Evolutionary conservation across 768 basidiomycete species (phyloP), one percentile per base, ranked within the genome.

Genomic region (Mycena pura): DNA sequence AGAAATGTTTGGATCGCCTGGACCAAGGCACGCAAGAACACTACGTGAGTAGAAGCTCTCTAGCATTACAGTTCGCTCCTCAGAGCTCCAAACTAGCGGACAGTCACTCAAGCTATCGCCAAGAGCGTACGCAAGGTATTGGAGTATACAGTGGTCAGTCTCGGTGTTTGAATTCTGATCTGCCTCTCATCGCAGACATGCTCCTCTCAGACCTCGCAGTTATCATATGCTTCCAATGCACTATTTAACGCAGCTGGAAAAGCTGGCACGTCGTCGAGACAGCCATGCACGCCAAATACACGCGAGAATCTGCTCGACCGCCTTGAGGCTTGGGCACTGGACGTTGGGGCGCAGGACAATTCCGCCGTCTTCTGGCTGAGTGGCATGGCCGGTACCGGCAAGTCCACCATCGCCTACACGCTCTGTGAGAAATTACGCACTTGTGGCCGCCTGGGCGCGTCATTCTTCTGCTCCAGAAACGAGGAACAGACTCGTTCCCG

Each of bases 301-400:
- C 17, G 47, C 17, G 19, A 22, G 14, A 27, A 38, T 24, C 36
- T 68, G 13, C 57, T 70, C 0, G 19, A 49, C 3, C 21, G 48
- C 0, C 39, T 70, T 47, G 50, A 62, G 6, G 17, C 21, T 1
- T 70, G 69, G 69, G 46, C 59, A 8, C 22, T 39, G 17, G 61
- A 68, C 27, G 15, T 44, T n/a, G n/a, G n/a, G n/a, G n/a, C n/a
- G n/a, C n/a, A 19, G n/a, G 46, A 28, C 27, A 14, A 15, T 6
- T 47, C 46, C 22, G 22, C 15, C 41, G 63, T 68, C 29, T 68
- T 45, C 50, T 71, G 70, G 70, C 55, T 71, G 19, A 68, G 62
- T 28, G 70, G 69, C 15, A 39, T 50, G 10, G n/a, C n/a, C n/a
- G n/a, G n/a, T n/a, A n/a, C n/a, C n/a, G n/a, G n/a, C n/a, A n/a